These are phyloP conservation scores for Neurospora africana DNA, from an alignment of 495 filamentous ascomycete genomes.

Conservation along the genomic window DNA sequence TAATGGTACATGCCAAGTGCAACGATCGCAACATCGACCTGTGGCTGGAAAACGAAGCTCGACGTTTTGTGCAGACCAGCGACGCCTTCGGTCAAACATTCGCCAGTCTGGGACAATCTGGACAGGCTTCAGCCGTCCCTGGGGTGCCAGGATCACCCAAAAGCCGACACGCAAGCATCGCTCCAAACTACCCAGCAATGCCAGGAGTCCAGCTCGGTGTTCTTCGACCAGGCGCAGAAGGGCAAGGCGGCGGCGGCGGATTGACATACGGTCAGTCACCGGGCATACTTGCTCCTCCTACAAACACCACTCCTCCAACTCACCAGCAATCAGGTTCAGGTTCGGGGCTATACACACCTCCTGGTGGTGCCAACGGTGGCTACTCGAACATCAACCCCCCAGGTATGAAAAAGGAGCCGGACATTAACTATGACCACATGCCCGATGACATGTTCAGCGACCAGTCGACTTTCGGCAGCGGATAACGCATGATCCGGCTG, in stretches of 20 bases:
- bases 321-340: background rate
- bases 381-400: constrained; percentile 11
- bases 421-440: constrained; percentile 22
- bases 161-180: constrained; percentile 15
- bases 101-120: constrained; percentile 8
- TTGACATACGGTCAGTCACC: background rate
- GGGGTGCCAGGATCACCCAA: constrained; percentile 5
- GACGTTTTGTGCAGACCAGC: constrained; percentile 26
- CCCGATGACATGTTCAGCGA: constrained; percentile 20
- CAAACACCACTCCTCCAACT: background rate
- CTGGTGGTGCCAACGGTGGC: constrained; percentile 1
- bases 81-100: constrained; percentile 24
- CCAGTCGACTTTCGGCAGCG: constrained; percentile 8
- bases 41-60: constrained; percentile 37
- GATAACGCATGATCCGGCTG: background rate
- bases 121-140: background rate
- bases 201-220: constrained; percentile 9
- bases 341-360: background rate
- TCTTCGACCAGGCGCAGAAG: background rate
- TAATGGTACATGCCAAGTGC: constrained; percentile 51
- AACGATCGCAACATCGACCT: constrained; percentile 39
- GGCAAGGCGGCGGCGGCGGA: background rate
- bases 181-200: constrained; percentile 12
- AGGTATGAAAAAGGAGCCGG: constrained; percentile 13
- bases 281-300: background rate